Base-by-base conservation (phyloP, 2,329 filamentous ascomycete genomes). In the Colletotrichum orbiculare region DNA sequence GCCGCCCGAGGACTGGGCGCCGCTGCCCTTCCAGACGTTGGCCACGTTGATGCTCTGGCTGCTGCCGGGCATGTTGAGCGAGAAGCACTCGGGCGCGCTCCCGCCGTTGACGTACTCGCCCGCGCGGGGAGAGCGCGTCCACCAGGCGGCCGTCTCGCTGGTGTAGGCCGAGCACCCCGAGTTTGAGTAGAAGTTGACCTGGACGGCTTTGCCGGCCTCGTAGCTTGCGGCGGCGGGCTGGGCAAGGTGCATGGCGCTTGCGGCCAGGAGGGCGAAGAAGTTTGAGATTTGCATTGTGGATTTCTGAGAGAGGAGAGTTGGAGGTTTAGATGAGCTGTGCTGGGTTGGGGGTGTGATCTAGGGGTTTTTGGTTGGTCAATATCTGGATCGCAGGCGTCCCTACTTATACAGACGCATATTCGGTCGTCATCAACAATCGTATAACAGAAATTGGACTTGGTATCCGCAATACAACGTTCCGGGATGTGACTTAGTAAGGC, bases 161-260 rank as follows among this genome's bases (percentile, higher is more conserved):
- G 17, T 55, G n/a, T 60, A 60, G 35, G 58, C 35, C n/a, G 58
- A 55, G n/a, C 43, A 60, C 25, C 58, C 58, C 8, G 37, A 47
- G 42, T 55, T 60, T 6, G 43, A 54, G 50, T 60, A 60, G 35
- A 55, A 55, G 43, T 60, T 60, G 50, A 60, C 35, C 33, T 55
- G 58, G 11, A 42, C 49, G 11, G 57, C 43, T n/a, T 60, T 60
- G 34, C 50, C 58, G 11, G 17, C 15, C 12, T 60, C 50, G 25
- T 60, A 54, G 50, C 35, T 54, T 35, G 58, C 58, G 6, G 50
- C 25, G 3, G 41, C 42, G 6, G 50, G 58, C n/a, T 13, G 42
- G 13, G 38, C 37, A 5, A 60, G 43, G 3, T 55, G 58, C 9
- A 60, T 13, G 37, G 17, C 37, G n/a, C 11, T 37, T 48, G 50